Conservation (phyloP, 306 rosid species). For the Potentilla sterilis region DNA sequence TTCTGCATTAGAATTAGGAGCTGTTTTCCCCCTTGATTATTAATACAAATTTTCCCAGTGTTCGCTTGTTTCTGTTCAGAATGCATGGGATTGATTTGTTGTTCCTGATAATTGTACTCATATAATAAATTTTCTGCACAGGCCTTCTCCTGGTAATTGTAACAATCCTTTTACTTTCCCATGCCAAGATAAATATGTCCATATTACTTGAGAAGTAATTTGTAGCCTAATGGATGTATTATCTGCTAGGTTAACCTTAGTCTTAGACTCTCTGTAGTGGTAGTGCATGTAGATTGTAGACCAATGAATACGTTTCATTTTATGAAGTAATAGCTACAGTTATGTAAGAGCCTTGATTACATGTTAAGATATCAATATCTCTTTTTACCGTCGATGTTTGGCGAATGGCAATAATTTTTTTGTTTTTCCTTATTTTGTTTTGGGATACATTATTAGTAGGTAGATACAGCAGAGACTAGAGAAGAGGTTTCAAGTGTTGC, state of each 20-base stretch:
- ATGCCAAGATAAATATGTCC: neutral
- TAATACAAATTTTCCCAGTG: neutral
- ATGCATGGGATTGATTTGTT: conserved; percentile 11
- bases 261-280: neutral
- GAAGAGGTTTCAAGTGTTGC: neutral
- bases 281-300: neutral
- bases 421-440: neutral
- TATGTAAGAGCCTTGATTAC: neutral
- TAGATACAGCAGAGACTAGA: conserved; percentile 2
- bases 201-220: neutral
- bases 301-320: neutral
- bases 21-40: conserved; percentile 5
- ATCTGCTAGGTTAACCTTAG: neutral
- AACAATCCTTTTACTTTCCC: neutral
- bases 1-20: conserved; percentile 38
- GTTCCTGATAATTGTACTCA: conserved; percentile 11
- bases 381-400: neutral
- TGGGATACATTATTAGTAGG: neutral
- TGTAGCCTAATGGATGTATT: neutral
- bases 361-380: neutral
- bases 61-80: conserved; percentile 20
- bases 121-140: conserved; percentile 6
- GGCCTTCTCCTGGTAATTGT: neutral
- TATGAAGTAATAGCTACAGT: neutral
- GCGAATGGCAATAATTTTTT: neutral